A percentile compares a stretch with the other conserved stretches of the same genome.
phyloP scores from a whole-genome alignment of 805 yeast genomes.

The Candida corydali region DNA sequence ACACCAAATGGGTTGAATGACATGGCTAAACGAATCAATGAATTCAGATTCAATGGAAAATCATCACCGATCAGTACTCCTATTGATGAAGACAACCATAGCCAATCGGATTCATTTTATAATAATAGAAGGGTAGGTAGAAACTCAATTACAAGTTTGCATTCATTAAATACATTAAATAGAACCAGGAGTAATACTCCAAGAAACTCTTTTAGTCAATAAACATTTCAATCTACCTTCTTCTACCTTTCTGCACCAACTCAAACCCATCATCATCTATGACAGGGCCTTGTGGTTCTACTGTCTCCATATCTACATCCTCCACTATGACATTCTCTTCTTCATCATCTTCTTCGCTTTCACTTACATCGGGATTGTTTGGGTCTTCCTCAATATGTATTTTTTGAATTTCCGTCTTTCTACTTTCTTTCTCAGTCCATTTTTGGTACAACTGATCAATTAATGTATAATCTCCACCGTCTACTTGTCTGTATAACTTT shows the following conservation, averaged over 20 bases:
- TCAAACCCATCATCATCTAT: slow-evolving; percentile 96
- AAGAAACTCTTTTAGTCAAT: slow-evolving; percentile 8
- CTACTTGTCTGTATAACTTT: slow-evolving; percentile 62
- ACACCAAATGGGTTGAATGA: slow-evolving; percentile 43
- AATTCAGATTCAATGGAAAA: slow-evolving; percentile 30
- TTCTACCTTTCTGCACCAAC: slow-evolving; percentile 65
- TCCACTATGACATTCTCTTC: slow-evolving; percentile 26
- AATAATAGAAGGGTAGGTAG: slow-evolving; percentile 9
- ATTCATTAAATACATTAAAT: slow-evolving; percentile 38
- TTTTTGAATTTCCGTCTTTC: slow-evolving; percentile 29
- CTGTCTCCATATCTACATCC: slow-evolving; percentile 25
- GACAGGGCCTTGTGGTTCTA: slow-evolving; percentile 44
- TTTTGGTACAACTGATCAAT: slow-evolving; percentile 58
- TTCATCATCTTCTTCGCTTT: slow-evolving; percentile 45
- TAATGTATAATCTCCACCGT: slow-evolving; percentile 43
- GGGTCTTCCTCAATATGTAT: slow-evolving; percentile 59
- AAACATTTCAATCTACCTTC: slow-evolving; percentile 14
- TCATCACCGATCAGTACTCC: slow-evolving; percentile 14
- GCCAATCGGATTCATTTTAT: slow-evolving; percentile 7
- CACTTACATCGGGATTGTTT: slow-evolving; percentile 53
- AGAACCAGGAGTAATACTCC: slow-evolving; percentile 28
- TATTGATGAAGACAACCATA: slow-evolving; percentile 28
- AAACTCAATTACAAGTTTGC: slow-evolving; percentile 34
- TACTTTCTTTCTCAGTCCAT: slow-evolving; percentile 53
- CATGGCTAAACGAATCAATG: slow-evolving; percentile 46